Base-by-base conservation (phyloP, 2,329 filamentous ascomycete species). In the Chalaropsis thielavioides region DNA sequence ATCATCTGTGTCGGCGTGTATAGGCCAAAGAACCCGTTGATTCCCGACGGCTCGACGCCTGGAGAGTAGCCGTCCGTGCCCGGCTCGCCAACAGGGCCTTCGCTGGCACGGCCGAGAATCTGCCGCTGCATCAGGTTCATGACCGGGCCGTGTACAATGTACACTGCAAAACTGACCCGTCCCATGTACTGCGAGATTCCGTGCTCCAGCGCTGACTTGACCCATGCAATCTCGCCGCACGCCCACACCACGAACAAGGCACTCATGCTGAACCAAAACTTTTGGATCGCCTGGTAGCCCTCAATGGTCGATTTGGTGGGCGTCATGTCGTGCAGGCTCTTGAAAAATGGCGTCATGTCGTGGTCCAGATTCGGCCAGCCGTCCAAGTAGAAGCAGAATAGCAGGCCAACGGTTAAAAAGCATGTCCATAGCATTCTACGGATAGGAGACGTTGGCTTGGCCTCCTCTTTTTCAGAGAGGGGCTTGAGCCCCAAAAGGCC, bases 111-210 rank as follows among this genome's bases (percentile, higher is more conserved):
- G 13, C 66, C 66, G 7, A 67, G 27, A 43, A 67, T 43, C 15
- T 38, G 56, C 8, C 54, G 58, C 31, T 67, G 66, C 10, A 64
- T 64, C 22, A 67, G 62, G 41, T 64, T 64, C 46, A 68, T 64
- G 31, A 68, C 64, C 1, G 67, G 61, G 17, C 65, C 64, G 49
- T 86, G 83, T 75, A 84, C 80, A 15, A 86, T 76, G 71, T 86
- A 86, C 31, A 86, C 71, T 61, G 81, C 79, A 70, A 83, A 86
- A 63, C 81, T 84, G 68, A 85, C 80, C 70, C 79, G 79, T 66
- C 83, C 83, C 5, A 85, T 74, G 72, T 85, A 85, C 70, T 83
- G 81, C 2, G 83, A 74, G 17, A 76, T 69, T 1, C 73, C 70
- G 1, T 75, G 73, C 70, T 79, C 79, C 72, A 84, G 83, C 65